Percentiles rank a stretch among this genome's conserved stretches.
These are phyloP conservation scores for Drechslerella coelobrocha DNA, from an alignment of 2,329 filamentous ascomycete species.

Conservation along the genomic window DNA sequence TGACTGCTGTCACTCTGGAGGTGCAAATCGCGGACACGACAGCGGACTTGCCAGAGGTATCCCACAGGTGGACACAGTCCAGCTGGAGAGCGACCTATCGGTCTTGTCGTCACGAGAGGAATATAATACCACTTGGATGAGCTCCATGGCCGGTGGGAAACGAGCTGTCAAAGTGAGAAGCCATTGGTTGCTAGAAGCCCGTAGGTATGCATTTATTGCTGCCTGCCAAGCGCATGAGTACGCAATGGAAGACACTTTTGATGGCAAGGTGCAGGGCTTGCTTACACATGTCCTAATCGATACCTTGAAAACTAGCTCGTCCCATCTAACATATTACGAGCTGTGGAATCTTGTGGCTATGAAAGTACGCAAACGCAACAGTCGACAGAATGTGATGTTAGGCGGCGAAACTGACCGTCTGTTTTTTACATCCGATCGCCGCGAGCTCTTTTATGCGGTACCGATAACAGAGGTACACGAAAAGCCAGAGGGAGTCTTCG, in stretches of 20 bases:
- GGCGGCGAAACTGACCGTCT: slow-evolving; percentile 4
- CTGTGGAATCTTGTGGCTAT: neutral
- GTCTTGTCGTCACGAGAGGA: neutral
- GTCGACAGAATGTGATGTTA: slow-evolving; percentile 2
- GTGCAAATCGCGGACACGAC: slow-evolving; percentile 21
- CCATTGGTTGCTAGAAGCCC: slow-evolving; percentile 2
- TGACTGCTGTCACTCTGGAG: slow-evolving; percentile 51
- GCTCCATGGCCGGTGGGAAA: neutral
- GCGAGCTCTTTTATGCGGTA: neutral
- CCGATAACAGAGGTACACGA: neutral
- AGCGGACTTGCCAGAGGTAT: neutral
- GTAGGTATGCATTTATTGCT: slow-evolving; percentile 7
- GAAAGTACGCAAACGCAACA: slow-evolving; percentile 6
- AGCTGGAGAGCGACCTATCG: neutral
- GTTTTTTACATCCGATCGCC: neutral
- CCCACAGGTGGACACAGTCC: neutral
- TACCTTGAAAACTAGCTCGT: neutral
- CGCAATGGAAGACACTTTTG: neutral
- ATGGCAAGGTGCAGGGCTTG: slow-evolving; percentile 4
- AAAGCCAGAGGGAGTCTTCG: neutral
- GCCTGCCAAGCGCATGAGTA: slow-evolving; percentile 10
- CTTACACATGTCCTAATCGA: slow-evolving; percentile 3
- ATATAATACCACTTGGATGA: neutral
- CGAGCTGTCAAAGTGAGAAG: neutral
- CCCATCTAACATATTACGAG: slow-evolving; percentile 6